Evolutionary conservation across 2,329 filamentous ascomycete species (phyloP).

Genomic region (Gaeumannomyces tritici): DNA sequence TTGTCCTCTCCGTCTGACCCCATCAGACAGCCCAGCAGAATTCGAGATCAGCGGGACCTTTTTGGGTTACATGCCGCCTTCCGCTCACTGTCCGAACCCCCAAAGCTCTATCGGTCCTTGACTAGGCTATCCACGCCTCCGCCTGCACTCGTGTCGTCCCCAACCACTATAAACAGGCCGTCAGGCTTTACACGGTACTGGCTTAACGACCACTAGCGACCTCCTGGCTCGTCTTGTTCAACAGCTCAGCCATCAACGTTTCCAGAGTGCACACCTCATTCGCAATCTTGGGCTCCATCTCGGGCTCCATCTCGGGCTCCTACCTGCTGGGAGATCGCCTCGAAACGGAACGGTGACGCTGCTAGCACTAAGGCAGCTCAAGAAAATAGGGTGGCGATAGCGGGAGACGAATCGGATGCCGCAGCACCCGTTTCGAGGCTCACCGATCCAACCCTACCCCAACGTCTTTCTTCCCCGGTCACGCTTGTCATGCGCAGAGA

Average conservation of each 20-base stretch:
- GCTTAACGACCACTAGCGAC: neutral
- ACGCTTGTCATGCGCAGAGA: conserved; percentile 4
- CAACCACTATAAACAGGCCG: neutral
- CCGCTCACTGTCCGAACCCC: neutral
- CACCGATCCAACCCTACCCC: neutral
- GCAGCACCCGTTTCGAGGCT: neutral
- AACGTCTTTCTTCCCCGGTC: neutral
- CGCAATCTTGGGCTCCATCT: neutral
- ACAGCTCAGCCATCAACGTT: neutral
- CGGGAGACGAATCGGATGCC: conserved; percentile 3
- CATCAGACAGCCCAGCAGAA: neutral
- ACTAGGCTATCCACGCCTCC: neutral
- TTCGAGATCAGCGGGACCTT: neutral
- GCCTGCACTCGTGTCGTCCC: neutral
- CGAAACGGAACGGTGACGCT: neutral
- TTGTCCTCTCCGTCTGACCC: neutral
- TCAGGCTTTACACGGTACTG: neutral
- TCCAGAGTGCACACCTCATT: neutral
- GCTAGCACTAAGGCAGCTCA: neutral
- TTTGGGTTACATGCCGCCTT: neutral
- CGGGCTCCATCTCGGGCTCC: neutral
- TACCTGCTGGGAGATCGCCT: neutral
- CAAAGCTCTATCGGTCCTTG: neutral
- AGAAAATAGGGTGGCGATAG: neutral
- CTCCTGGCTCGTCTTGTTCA: neutral